Conservation (phyloP, 73 alveolate genomes). For the Paramecium biaurelia region DNA sequence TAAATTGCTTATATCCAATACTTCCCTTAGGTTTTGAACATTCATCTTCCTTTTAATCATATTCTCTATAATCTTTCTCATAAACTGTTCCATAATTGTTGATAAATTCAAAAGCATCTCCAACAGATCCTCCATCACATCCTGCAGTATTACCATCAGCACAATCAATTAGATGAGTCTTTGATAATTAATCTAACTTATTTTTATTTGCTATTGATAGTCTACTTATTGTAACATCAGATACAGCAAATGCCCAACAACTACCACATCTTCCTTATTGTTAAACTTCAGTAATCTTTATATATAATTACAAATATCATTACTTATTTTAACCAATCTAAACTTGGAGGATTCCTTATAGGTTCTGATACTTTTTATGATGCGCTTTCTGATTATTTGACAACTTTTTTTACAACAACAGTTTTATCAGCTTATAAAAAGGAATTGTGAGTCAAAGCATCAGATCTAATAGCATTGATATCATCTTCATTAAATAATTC, state of each 20-base stretch:
- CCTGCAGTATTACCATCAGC: not conserved
- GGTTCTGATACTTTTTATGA: not conserved
- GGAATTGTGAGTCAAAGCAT: not conserved
- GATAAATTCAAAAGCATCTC: not conserved
- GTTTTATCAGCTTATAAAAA: not conserved
- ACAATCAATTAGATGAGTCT: not conserved
- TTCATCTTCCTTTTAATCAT: not conserved
- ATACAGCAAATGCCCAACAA: constrained; percentile 44
- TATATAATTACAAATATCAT: not conserved
- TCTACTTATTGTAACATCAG: constrained; percentile 8
- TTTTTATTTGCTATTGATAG: not conserved
- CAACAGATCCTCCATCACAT: constrained; percentile 34
- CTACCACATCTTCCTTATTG: constrained; percentile 32
- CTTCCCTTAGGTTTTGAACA: not conserved
- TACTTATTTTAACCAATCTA: constrained; percentile 11
- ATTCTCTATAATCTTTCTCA: constrained; percentile 9
- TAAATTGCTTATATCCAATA: not conserved
- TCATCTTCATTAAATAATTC: not conserved
- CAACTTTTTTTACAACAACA: not conserved
- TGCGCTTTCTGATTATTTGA: not conserved
- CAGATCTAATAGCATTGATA: not conserved
- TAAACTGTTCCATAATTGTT: not conserved
- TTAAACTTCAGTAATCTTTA: not conserved
- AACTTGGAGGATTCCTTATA: not conserved
- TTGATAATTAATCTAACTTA: not conserved